Evolutionary conservation across 345 rosid species (phyloP), one percentile per base, ranked within the genome.

Genomic region (Rhizophora mangle): DNA sequence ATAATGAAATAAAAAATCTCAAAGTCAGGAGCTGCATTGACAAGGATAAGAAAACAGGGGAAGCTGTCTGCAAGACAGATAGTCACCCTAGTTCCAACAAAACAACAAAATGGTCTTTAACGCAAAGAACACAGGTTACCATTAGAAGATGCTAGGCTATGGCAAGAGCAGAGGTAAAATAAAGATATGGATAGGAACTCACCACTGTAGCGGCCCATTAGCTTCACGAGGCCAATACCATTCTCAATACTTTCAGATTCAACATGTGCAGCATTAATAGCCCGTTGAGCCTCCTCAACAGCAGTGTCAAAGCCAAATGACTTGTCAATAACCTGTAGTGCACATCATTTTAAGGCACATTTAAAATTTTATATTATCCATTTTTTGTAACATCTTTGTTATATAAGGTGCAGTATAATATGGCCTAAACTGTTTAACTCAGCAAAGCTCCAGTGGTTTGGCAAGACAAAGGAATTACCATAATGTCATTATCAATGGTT

Each of bases 281-380:
- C 78, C 22, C 82, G 78, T 62, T 78, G 82, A 59, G 82, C 82
- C 69, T 78, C 78, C 75, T 78, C 82, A 34, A 78, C 82, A 70
- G 82, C 78, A 74, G 82, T 70, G 65, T 78, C 78, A 63, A 78
- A 78, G 55, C 82, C 82, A 39, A 78, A 78, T 62, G 82, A 73
- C 55, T 66, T 78, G 67, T 78, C 82, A 56, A 78, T 74, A 9
- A 78, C 69, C 73, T 74, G 52, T 18, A 29, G n/a, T 32, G 15
- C 4, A 63, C 20, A 13, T 3, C 13, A 27, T 63, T 39, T 39
- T 29, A 19, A 10, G 64, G 22, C 60, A 15, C 30, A 8, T 26
- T 52, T n/a, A 71, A 56, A 3, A 56, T 22, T 36, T 18, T 37
- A 73, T 21, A 64, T 27, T 43, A 43, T 5, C 19, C 49, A n/a